Evolutionary conservation across 371 early-diverging fungal genomes (phyloP).

Genomic region (Mucor piriformis): DNA sequence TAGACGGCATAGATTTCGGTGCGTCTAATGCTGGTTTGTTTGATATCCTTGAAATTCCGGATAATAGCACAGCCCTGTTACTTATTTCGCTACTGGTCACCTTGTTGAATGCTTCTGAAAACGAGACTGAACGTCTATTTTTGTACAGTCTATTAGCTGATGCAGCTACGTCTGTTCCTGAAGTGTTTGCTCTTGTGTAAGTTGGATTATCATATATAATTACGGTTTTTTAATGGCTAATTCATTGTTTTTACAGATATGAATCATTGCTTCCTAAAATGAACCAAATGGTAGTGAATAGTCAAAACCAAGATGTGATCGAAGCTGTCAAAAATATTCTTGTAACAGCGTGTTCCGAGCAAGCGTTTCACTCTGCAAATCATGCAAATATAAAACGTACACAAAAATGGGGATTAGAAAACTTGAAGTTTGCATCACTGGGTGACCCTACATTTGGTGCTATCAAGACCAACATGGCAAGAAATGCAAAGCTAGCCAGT

Average conservation of each 20-base stretch:
- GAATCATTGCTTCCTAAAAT: slow-evolving; percentile 77
- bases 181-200: slow-evolving; percentile 79
- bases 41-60: slow-evolving; percentile 70
- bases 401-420: slow-evolving; percentile 59
- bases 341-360: slow-evolving; percentile 72
- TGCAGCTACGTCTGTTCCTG: slow-evolving; percentile 73
- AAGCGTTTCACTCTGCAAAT: slow-evolving; percentile 42
- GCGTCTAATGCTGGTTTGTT: slow-evolving; percentile 64
- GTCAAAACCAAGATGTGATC: slow-evolving; percentile 70
- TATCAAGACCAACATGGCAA: slow-evolving; percentile 45
- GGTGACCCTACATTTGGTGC: slow-evolving; percentile 50
- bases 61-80: slow-evolving; percentile 71
- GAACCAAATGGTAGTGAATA: slow-evolving; percentile 73
- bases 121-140: slow-evolving; percentile 81
- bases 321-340: slow-evolving; percentile 78
- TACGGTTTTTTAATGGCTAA: not conserved
- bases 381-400: slow-evolving; percentile 33
- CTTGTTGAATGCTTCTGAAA: slow-evolving; percentile 82
- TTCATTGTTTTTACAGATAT: slow-evolving; percentile 45
- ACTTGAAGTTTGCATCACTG: slow-evolving; percentile 53
- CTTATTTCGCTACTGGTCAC: slow-evolving; percentile 78
- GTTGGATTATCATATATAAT: slow-evolving; percentile 14
- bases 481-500: slow-evolving; percentile 59
- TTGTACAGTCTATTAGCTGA: slow-evolving; percentile 85
- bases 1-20: slow-evolving; percentile 56